Percentiles rank a stretch among this genome's conserved stretches.
These are phyloP conservation scores for Metarhizium brunneum DNA, from an alignment of 2,329 filamentous ascomycete species.

Conservation along the genomic window DNA sequence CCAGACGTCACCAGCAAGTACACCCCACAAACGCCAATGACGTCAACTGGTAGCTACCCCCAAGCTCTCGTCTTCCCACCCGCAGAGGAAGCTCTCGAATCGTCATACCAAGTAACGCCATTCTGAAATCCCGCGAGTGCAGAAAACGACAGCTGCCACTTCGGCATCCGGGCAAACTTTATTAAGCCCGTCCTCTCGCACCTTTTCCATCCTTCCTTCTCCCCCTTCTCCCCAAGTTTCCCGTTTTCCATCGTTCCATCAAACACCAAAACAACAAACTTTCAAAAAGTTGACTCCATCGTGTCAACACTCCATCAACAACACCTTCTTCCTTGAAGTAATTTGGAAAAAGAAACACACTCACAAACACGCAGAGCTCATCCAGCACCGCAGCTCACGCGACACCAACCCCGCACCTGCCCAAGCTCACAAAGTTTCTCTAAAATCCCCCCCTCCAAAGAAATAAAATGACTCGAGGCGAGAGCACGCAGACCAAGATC, in stretches of 20 bases:
- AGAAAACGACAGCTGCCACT: too few relatives aligned
- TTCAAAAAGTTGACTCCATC: too few relatives aligned
- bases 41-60: neutral
- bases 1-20: neutral
- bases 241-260: neutral
- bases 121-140: too few relatives aligned
- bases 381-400: too few relatives aligned
- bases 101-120: too few relatives aligned
- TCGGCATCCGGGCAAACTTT: neutral
- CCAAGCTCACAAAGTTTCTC: neutral
- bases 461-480: conserved; percentile 53
- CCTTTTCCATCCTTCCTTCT: neutral
- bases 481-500: conserved; percentile 64
- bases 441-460: conserved; percentile 27
- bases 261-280: too few relatives aligned
- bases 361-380: too few relatives aligned
- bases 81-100: too few relatives aligned
- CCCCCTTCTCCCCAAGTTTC: neutral
- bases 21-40: neutral
- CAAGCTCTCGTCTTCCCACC: too few relatives aligned
- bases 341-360: too few relatives aligned
- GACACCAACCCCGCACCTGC: neutral
- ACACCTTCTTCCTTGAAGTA: too few relatives aligned
- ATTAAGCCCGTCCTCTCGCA: neutral
- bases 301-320: neutral